Evolutionary conservation across 2,329 filamentous ascomycete genomes (phyloP), one percentile per base, ranked within the genome.

Genomic region (Aspergillus luchuensis): DNA sequence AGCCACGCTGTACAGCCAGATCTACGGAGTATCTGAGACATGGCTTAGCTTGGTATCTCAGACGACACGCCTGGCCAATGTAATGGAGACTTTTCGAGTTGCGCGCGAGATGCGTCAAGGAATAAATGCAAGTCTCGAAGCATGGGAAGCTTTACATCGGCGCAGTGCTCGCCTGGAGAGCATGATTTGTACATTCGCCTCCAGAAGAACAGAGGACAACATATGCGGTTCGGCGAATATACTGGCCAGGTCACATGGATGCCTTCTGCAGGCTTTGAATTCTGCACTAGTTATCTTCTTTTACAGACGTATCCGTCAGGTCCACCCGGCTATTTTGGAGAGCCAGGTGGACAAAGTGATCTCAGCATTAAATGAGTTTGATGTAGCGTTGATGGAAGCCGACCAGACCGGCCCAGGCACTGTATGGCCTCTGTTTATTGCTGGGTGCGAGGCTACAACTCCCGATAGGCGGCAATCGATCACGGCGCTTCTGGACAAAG

Each of bases 1-100:
- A 10, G 69, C 72, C 3, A 77, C 74, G 0, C 70, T 79, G 25
- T 79, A 78, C 60, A 72, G 71, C 45, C 70, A 79, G 28, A 73
- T 80, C 7, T 80, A 80, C 53, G 77, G 78, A 2, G 76, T 80
- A 11, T 72, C 77, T 0, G 78, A 80, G 53, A 78, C 76, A 13
- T 80, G 78, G 76, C 69, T 80, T 2, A 78, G 76, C 36, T 69
- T 80, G 3, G 69, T 81, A 13, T 80, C 79, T 0, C 78, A 80
- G 58, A 79, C 78, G 1, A 80, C 78, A 1, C 69, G 78, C 28
- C 66, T 81, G 11, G 78, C 78, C 13, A 80, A 78, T 53, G 69
- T 74, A 4, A 63, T 74, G 58, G 72, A 74, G 36, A 69, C 63
- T 21, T 66, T 73, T 25, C 61, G 63, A 7, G 59, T 69, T 38